Evolutionary conservation across 495 filamentous ascomycete genomes (phyloP).

Genomic region (Bathelium albidoporum): DNA sequence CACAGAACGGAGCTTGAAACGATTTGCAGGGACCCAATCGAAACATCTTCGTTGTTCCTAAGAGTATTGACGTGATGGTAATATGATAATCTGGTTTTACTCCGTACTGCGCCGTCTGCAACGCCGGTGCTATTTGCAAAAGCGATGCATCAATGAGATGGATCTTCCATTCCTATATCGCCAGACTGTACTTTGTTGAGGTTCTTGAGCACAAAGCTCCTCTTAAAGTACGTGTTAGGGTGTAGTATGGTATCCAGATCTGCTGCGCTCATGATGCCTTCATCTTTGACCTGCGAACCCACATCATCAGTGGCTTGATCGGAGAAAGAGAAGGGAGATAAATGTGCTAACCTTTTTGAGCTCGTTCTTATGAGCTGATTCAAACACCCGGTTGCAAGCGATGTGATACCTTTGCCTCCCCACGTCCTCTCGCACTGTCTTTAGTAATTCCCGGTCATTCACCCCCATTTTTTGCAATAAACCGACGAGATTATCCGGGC

Average conservation of each 20-base stretch:
- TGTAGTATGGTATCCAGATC: slow-evolving; percentile 94
- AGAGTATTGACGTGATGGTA: neutral
- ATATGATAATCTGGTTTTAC: neutral
- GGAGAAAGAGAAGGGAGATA: neutral
- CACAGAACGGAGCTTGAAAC: neutral
- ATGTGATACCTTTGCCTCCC: slow-evolving; percentile 84
- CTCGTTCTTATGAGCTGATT: slow-evolving; percentile 73
- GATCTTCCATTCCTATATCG: slow-evolving; percentile 19
- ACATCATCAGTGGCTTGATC: neutral
- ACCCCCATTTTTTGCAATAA: slow-evolving; percentile 68
- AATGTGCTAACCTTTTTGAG: slow-evolving; percentile 47
- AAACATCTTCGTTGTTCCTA: neutral
- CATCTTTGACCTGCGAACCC: slow-evolving; percentile 55
- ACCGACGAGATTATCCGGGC: slow-evolving; percentile 67
- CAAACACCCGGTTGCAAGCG: slow-evolving; percentile 95
- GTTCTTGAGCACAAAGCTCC: slow-evolving; percentile 80
- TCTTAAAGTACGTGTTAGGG: slow-evolving; percentile 95
- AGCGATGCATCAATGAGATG: neutral
- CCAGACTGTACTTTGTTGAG: slow-evolving; percentile 35
- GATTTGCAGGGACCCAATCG: neutral
- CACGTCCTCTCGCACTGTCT: slow-evolving; percentile 78
- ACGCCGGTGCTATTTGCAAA: neutral
- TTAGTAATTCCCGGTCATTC: slow-evolving; percentile 62
- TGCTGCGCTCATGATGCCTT: slow-evolving; percentile 60
- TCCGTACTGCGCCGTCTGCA: neutral